A percentile compares a stretch with the other conserved stretches of the same genome.
Evolutionary conservation across 306 rosid species (phyloP).

Genomic region (Hippophae rhamnoides): DNA sequence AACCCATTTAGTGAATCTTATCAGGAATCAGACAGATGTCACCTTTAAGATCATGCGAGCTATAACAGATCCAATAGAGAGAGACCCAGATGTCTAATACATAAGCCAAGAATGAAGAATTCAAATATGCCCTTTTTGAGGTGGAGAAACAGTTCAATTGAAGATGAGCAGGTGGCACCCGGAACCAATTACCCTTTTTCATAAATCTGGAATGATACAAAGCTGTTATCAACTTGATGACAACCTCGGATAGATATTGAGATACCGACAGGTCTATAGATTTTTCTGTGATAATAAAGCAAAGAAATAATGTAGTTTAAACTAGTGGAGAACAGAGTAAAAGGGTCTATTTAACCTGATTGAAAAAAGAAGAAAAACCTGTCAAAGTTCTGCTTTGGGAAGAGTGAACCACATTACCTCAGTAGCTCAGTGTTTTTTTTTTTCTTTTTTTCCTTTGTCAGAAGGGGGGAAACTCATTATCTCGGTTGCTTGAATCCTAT

Average conservation of each 20-base stretch:
- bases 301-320: background rate
- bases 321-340: constrained; percentile 5
- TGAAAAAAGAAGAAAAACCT: background rate
- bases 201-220: constrained; percentile 13
- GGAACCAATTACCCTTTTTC: background rate
- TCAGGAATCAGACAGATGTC: constrained; percentile 7
- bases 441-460: too few relatives aligned
- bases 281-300: background rate
- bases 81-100: constrained; percentile 15
- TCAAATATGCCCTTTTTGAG: constrained; percentile 8
- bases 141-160: background rate
- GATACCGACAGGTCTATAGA: too few relatives aligned
- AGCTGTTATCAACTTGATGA: constrained; percentile 25
- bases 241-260: constrained; percentile 10
- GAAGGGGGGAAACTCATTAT: background rate
- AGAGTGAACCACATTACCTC: background rate
- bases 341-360: constrained; percentile 3
- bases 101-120: constrained; percentile 2
- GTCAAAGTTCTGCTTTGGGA: background rate
- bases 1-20: background rate
- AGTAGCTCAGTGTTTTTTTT: background rate
- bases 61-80: constrained; percentile 4
- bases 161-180: constrained; percentile 6
- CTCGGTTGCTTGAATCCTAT: background rate
- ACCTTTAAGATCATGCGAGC: constrained; percentile 22